Conservation (phyloP, 257 asterid species). For the Lycium barbarum region DNA sequence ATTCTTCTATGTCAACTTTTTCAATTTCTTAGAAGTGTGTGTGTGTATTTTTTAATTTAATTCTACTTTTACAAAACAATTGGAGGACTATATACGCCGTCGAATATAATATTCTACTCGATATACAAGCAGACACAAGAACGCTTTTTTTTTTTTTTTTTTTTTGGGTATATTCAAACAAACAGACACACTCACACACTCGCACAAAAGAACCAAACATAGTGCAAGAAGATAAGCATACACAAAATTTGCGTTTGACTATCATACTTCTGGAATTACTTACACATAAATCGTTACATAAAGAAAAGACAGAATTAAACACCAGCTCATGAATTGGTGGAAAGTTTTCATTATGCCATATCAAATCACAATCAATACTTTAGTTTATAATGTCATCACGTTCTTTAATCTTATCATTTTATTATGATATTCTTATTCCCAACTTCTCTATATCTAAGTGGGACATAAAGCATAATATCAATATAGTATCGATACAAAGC, state of each 20-base stretch:
- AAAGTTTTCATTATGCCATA: background rate
- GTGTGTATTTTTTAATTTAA: background rate
- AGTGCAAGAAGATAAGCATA: background rate
- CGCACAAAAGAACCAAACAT: background rate
- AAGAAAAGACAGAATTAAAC: background rate
- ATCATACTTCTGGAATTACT: background rate
- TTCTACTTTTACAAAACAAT: background rate
- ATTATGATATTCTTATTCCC: background rate
- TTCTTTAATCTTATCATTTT: conserved; percentile 4
- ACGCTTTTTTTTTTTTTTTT: no score
- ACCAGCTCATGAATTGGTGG: conserved; percentile 16
- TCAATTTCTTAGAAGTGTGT: background rate
- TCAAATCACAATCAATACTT: background rate
- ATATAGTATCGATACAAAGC: background rate
- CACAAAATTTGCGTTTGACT: background rate
- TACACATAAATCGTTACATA: background rate
- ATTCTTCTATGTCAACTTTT: no score
- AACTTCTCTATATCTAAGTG: background rate
- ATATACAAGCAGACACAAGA: no score
- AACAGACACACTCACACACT: background rate
- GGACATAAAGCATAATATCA: background rate
- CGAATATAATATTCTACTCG: background rate
- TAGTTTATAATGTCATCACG: background rate
- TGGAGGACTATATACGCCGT: no score
- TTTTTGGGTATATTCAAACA: no score